Evolutionary conservation across 2,329 filamentous ascomycete genomes (phyloP).

Genomic region (Penicillium vulpinum): DNA sequence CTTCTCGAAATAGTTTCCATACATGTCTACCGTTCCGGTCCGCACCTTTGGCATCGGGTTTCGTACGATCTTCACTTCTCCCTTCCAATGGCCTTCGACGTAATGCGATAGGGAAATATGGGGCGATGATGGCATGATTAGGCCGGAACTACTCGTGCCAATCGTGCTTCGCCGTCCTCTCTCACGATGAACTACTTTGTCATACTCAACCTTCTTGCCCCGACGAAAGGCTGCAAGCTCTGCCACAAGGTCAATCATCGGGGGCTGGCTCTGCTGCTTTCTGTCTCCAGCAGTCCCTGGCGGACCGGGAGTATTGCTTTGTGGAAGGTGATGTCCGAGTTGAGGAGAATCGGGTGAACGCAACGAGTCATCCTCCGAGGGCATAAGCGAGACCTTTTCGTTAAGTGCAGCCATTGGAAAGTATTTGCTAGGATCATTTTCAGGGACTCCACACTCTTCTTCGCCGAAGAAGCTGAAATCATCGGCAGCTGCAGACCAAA

Average conservation of each 20-base stretch:
- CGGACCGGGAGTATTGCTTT: slow-evolving; percentile 1
- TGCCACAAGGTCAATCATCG: slow-evolving; percentile 52
- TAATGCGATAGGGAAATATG: slow-evolving; percentile 36
- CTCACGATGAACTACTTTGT: slow-evolving; percentile 33
- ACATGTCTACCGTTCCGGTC: slow-evolving; percentile 52
- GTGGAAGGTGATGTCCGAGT: slow-evolving; percentile 11
- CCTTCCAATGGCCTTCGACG: slow-evolving; percentile 61
- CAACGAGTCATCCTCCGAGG: slow-evolving; percentile 30
- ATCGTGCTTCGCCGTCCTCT: slow-evolving; percentile 28
- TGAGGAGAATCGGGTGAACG: slow-evolving; percentile 18
- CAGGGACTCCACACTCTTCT: slow-evolving; percentile 55
- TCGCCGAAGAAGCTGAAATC: slow-evolving; percentile 65
- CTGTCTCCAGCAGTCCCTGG: slow-evolving; percentile 4
- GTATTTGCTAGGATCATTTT: slow-evolving; percentile 45
- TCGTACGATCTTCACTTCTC: slow-evolving; percentile 59
- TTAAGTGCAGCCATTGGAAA: slow-evolving; percentile 47
- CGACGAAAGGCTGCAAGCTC: slow-evolving; percentile 57
- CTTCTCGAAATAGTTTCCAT: slow-evolving; percentile 56
- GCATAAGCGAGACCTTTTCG: slow-evolving; percentile 47
- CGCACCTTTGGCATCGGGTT: slow-evolving; percentile 41
- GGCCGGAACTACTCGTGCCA: slow-evolving; percentile 22
- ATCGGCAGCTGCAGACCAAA: slow-evolving; percentile 59
- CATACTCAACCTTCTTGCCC: slow-evolving; percentile 53
- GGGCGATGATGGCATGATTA: slow-evolving; percentile 14
- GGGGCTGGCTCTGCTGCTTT: slow-evolving; percentile 12